These are phyloP conservation scores for Metschnikowia rubicola DNA, from an alignment of 805 yeast species.

Conservation along the genomic window DNA sequence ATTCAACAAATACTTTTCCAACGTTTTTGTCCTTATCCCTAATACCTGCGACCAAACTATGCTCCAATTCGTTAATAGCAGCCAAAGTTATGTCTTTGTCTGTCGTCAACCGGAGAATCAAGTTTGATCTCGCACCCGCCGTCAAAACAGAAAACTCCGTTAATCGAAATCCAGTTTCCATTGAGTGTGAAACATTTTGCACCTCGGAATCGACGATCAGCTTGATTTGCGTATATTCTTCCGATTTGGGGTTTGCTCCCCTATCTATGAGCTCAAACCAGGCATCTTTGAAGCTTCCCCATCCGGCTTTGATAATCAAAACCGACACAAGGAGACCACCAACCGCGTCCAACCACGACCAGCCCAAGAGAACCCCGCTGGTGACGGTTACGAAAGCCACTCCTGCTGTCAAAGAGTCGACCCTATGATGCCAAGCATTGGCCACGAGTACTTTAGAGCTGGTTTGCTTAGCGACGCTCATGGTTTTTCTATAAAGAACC, in stretches of 20 bases:
- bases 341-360: conserved; percentile 84
- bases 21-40: conserved; percentile 13
- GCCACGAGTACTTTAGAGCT: conserved; percentile 90
- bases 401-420: conserved; percentile 85
- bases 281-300: conserved; percentile 65
- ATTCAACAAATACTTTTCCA: conserved; percentile 18
- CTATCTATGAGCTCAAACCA: conserved; percentile 76
- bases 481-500: conserved; percentile 79
- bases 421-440: conserved; percentile 98
- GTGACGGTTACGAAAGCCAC: conserved; percentile 89
- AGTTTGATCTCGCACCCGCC: conserved; percentile 56
- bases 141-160: conserved; percentile 46
- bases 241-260: conserved; percentile 52
- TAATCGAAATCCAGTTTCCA: conserved; percentile 32
- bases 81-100: conserved; percentile 18
- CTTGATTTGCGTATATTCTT: conserved; percentile 43
- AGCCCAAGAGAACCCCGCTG: conserved; percentile 72
- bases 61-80: conserved; percentile 11
- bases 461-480: conserved; percentile 69
- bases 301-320: conserved; percentile 81
- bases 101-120: conserved; percentile 30
- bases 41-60: conserved; percentile 13
- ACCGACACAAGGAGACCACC: conserved; percentile 88
- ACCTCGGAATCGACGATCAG: conserved; percentile 36
- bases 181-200: conserved; percentile 19